Evolutionary conservation across 805 yeast species (phyloP), one percentile per base, ranked within the genome.

Genomic region (Candida nitratophila): DNA sequence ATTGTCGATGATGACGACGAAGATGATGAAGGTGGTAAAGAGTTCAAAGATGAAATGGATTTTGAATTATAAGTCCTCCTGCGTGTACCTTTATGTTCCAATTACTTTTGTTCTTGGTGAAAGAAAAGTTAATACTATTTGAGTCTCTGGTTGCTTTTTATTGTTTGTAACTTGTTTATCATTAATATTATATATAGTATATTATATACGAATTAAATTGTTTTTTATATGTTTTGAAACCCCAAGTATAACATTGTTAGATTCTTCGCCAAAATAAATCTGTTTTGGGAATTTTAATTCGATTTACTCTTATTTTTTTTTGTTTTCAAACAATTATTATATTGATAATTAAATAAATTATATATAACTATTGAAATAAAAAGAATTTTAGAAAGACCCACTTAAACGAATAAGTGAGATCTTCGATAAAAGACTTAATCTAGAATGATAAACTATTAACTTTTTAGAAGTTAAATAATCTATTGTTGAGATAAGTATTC

Each of bases 401-500:
- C 37, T 19, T 34, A 34, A 34, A 9, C 20, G 5, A 34, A 34
- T 34, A 34, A 34, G 37, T 19, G 20, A 34, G 17, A 14, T 16
- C 33, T 14, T 33, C 21, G 10, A 7, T 24, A 10, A 24, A 24
- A 24, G 10, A 24, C 27, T 24, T 24, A n/a, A 30, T 30, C 8
- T 30, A 8, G 15, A n/a, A n/a, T 30, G 14, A n/a, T n/a, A 30
- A 30, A 30, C 7, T n/a, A n/a, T 14, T 6, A 30, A 30, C 15
- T 33, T n/a, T n/a, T n/a, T n/a, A n/a, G n/a, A n/a, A n/a, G n/a
- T 22, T 22, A 41, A 48, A 39, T 42, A 37, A 68, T 63, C 76
- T 84, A 81, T 74, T 86, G 89, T 70, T 85, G 86, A 65, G 95
- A 82, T 76, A 91, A 88, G 83, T 88, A 90, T 76, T 89, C 95